phyloP scores from a whole-genome alignment of 495 filamentous ascomycete genomes.

The Penicillium argentinense region DNA sequence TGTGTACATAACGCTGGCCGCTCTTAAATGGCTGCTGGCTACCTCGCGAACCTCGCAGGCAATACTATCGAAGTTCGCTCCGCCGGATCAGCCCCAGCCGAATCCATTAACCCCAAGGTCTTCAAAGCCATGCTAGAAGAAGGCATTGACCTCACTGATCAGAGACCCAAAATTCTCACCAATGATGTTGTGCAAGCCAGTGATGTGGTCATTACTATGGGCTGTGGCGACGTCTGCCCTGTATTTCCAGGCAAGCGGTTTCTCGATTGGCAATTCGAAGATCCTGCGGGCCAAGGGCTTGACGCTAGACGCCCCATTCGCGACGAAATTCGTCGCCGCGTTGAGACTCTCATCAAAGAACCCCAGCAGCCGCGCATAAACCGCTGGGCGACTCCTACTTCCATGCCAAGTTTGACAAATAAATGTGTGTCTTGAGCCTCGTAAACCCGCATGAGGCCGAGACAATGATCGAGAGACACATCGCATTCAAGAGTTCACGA shows the following conservation, averaged over 20 bases:
- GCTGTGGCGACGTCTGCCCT: conserved; percentile 30
- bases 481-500: too few species aligned
- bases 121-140: conserved; percentile 32
- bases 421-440: too few species aligned
- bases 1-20: conserved; percentile 33
- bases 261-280: conserved; percentile 29
- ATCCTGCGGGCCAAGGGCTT: conserved; percentile 23
- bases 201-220: conserved; percentile 32
- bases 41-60: conserved; percentile 23
- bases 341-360: conserved; percentile 22
- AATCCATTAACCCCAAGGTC: conserved; percentile 27
- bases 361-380: too few species aligned
- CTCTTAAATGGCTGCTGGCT: conserved; percentile 33
- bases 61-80: conserved; percentile 29
- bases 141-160: conserved; percentile 27
- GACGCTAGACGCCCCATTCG: conserved; percentile 21
- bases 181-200: conserved; percentile 23
- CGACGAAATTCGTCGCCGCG: conserved; percentile 17
- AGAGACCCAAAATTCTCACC: conserved; percentile 29
- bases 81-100: conserved; percentile 26
- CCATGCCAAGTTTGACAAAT: too few species aligned
- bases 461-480: too few species aligned
- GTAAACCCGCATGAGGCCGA: too few species aligned
- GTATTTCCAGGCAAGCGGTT: conserved; percentile 28
- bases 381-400: too few species aligned